A percentile compares a stretch with the other conserved stretches of the same genome.
These are phyloP conservation scores for Debaryomyces nepalensis DNA, from an alignment of 1,139 yeast genomes.

Conservation along the genomic window DNA sequence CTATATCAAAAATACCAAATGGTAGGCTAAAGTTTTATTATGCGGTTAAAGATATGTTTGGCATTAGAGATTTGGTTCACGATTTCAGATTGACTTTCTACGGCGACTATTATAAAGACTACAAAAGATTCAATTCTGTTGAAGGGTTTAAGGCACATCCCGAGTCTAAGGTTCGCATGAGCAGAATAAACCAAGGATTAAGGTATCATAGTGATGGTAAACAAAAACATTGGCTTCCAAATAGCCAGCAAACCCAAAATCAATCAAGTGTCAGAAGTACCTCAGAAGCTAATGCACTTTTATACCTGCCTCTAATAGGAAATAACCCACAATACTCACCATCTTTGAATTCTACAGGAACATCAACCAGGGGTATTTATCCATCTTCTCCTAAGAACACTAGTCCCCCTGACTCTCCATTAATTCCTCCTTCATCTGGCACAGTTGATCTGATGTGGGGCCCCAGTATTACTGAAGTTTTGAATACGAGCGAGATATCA, in stretches of 20 bases:
- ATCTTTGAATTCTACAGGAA: slow-evolving; percentile 37
- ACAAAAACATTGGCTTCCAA: slow-evolving; percentile 83
- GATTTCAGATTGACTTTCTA: slow-evolving; percentile 77
- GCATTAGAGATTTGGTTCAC: slow-evolving; percentile 70
- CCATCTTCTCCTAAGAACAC: slow-evolving; percentile 31
- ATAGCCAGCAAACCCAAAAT: slow-evolving; percentile 23
- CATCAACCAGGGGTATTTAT: slow-evolving; percentile 41
- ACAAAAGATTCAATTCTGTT: slow-evolving; percentile 80
- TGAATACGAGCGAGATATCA: slow-evolving; percentile 32
- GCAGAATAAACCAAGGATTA: slow-evolving; percentile 81
- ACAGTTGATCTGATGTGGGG: slow-evolving; percentile 11
- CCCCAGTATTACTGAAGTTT: slow-evolving; percentile 30
- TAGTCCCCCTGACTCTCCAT: slow-evolving; percentile 32
- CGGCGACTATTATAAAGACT: slow-evolving; percentile 76
- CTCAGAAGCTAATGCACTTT: slow-evolving; percentile 33
- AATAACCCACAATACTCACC: slow-evolving; percentile 21
- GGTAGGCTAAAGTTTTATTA: slow-evolving; percentile 63
- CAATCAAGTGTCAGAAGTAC: slow-evolving; percentile 29
- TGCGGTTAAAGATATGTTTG: slow-evolving; percentile 80
- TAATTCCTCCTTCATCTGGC: slow-evolving; percentile 18
- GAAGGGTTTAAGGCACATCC: slow-evolving; percentile 75
- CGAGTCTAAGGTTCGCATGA: slow-evolving; percentile 64
- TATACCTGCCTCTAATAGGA: slow-evolving; percentile 14
- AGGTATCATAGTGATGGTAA: slow-evolving; percentile 80
- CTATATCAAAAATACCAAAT: slow-evolving; percentile 62